Base-by-base conservation (phyloP, 179 eudicot genomes). In the Beta corolliflora region DNA sequence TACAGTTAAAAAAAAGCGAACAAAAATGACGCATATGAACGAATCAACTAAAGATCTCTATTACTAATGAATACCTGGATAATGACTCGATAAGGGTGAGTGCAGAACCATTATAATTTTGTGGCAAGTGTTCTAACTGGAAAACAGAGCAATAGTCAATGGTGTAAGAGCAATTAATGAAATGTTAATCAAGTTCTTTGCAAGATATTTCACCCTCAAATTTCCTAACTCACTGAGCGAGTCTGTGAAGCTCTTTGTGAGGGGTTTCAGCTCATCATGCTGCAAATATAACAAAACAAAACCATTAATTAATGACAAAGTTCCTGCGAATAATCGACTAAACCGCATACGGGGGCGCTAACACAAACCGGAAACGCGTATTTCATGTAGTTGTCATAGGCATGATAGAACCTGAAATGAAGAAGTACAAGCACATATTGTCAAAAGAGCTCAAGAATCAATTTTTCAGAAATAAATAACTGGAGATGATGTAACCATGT, bases 261-360 rank as follows among this genome's bases (percentile, higher is more conserved):
- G 91, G 85, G 99, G 98, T 84, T 94, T 95, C 72, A 95, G 83
- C 85, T 95, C 99, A 88, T 95, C 98, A 81, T 95, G 98, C 99
- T 95, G 92, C 81, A 88, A 75, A 72, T 72, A 48, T 79, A 55
- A 23, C 71, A 56, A 76, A 29, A 21, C 21, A 25, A 56, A n/a
- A 50, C 16, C 65, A 70, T 58, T 5, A 56, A 75, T 60, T 41
- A 71, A 21, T 68, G 54, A 54, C 45, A 68, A 50, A 77, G 58
- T 61, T 21, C 46, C 36, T 44, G 54, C 48, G 18, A 67, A 53
- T 31, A 77, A 18, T 52, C 58, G 44, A 70, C 55, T 48, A 18
- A 48, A 83, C 78, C 23, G 69, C 75, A 70, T 64, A 61, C 45
- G 16, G 31, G 36, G 31, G 64, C 54, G 80, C 46, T 76, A 65